These are phyloP conservation scores for Aureobasidium musti DNA, from an alignment of 2,329 filamentous ascomycete genomes.

Conservation along the genomic window DNA sequence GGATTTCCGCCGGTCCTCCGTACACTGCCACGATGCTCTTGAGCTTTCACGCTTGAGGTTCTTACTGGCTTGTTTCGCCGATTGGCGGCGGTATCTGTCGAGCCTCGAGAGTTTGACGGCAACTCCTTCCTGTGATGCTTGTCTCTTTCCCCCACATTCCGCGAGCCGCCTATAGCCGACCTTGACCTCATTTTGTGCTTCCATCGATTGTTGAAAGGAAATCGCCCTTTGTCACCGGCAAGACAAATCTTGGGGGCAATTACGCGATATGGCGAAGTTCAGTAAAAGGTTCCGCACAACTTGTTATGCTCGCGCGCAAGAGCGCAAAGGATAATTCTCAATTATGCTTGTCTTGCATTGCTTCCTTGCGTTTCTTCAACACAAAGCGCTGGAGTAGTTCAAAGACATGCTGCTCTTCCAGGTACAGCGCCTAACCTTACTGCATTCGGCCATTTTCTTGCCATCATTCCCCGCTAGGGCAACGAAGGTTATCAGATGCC, in stretches of 20 bases:
- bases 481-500: neutral
- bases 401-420: neutral
- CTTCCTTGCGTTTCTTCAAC: neutral
- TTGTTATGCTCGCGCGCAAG: neutral
- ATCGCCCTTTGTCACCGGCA: neutral
- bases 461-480: neutral
- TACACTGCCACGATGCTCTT: neutral
- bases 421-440: neutral
- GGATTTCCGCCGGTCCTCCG: neutral
- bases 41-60: too few relatives aligned
- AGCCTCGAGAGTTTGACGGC: constrained; percentile 12
- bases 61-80: neutral
- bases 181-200: neutral
- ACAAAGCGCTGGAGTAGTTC: neutral
- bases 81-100: neutral
- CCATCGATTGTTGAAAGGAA: neutral
- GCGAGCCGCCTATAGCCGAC: constrained; percentile 20
- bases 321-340: too few relatives aligned
- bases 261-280: neutral
- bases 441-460: neutral
- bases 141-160: constrained; percentile 9
- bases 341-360: neutral
- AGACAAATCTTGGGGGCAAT: neutral
- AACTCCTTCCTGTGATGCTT: neutral
- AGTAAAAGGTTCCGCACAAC: neutral